Percentiles rank a stretch among this genome's conserved stretches.
Conservation (phyloP, 805 yeast species). For the Yamadazyma philogaea region DNA sequence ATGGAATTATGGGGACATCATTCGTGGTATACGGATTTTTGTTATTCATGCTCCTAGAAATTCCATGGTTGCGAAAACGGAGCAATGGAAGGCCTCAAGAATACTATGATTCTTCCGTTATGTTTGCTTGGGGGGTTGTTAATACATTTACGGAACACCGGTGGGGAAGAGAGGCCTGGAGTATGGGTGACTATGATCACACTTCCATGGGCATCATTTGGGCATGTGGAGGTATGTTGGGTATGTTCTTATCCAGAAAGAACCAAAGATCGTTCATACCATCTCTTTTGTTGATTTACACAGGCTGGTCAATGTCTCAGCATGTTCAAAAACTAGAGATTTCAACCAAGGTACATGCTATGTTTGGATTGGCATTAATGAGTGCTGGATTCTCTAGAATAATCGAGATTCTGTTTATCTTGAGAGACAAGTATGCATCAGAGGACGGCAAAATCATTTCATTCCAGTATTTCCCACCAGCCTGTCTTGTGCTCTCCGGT, state of each 20-base stretch:
- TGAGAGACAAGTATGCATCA: constrained; percentile 53
- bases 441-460: constrained; percentile 49
- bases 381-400: constrained; percentile 73
- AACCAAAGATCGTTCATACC: constrained; percentile 77
- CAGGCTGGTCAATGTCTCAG: constrained; percentile 94
- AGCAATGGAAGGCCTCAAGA: constrained; percentile 53
- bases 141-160: constrained; percentile 96
- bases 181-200: constrained; percentile 91
- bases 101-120: constrained; percentile 73
- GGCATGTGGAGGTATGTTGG: constrained; percentile 93
- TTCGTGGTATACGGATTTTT: constrained; percentile 79
- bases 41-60: constrained; percentile 58
- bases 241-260: constrained; percentile 62
- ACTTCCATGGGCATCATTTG: constrained; percentile 95
- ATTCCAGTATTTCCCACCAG: constrained; percentile 86
- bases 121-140: constrained; percentile 88
- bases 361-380: constrained; percentile 82
- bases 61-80: constrained; percentile 68
- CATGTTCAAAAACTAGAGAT: constrained; percentile 74
- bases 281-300: constrained; percentile 73
- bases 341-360: constrained; percentile 81
- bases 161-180: constrained; percentile 89
- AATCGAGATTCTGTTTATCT: constrained; percentile 74
- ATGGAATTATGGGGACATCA: constrained; percentile 94
- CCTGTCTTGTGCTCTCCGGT: constrained; percentile 76